Evolutionary conservation across 2,329 filamentous ascomycete species (phyloP), one percentile per base, ranked within the genome.

Genomic region (Colletotrichum lindemuthianum): DNA sequence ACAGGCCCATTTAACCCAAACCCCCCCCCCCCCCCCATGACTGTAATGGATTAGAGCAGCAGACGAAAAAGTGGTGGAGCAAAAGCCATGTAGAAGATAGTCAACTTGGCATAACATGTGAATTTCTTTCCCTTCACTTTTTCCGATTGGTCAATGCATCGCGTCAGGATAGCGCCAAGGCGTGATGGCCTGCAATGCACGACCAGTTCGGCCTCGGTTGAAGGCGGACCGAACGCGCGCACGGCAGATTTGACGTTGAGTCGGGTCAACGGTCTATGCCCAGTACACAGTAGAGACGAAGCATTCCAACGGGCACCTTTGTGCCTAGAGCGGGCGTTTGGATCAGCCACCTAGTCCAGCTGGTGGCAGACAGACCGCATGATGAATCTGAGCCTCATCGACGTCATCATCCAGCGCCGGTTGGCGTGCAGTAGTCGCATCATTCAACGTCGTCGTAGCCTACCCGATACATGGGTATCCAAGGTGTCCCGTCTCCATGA

Each of bases 341-440:
- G n/a, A 37, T 24, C 24, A 24, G 12, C 8, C n/a, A 34, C n/a
- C 12, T 33, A 9, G 60, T 16, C 37, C 57, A 61, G 16, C 33
- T 39, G 51, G 45, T 36, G 32, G 45, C 40, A 34, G 57, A 34
- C 51, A 39, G 32, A 24, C 32, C 32, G 36, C 11, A 55, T n/a
- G 6, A 9, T 12, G 5, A 50, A 15, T 32, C 49, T 50, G 51
- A 61, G 51, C 32, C 50, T 60, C 50, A 15, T 15, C 15, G 36
- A 4, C 36, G 36, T 12, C 41, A 34, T 40, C 49, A 34, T 13
- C 24, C 16, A 9, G 32, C 48, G 56, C 39, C 33, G n/a, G 15
- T 43, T 55, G 58, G 50, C 50, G 34, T 60, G 41, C 51, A 49
- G 55, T 55, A 49, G 50, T 49, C 49, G 36, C 43, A 49, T 40